Base-by-base conservation (phyloP, 2,329 filamentous ascomycete genomes). In the Aspergillus quadrilineatus region DNA sequence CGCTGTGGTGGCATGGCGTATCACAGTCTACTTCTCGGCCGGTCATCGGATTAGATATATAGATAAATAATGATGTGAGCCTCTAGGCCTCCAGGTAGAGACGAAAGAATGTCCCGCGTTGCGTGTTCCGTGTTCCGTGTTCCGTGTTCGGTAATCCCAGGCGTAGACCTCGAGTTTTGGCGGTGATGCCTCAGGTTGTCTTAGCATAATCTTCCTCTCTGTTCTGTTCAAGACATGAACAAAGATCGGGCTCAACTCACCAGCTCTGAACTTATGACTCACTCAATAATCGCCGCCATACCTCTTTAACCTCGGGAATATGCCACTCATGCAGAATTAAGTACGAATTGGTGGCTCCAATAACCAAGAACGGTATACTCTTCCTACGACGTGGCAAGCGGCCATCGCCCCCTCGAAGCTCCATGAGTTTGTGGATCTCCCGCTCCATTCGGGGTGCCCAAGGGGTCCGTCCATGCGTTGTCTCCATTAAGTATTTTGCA, bases 301-400 rank as follows among this genome's bases (percentile, higher is more conserved):
- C 17, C 26, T 46, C 28, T 37, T 28, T 9, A 39, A 12, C 37
- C 50, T 50, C 34, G 5, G 32, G n/a, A 26, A 22, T 22, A 47
- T 17, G 26, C n/a, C 30, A 17, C 39, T n/a, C 42, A 9, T 26
- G 42, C 22, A 17, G 17, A 29, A 45, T 34, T 41, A 52, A 51
- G n/a, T 39, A 39, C 46, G 32, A 22, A 57, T 61, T 58, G 55
- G 50, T 54, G 52, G 55, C 44, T 30, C 51, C 43, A 56, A 59
- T 62, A 53, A 57, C 56, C 56, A 55, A 56, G 39, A 54, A 50
- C 43, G 50, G 51, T 53, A 50, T 44, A 55, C 53, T 37, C 56
- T 53, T 54, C 7, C 14, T 15, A 53, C 62, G 57, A 66, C 64
- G 64, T 66, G 64, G 64, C 64, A 65, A 46, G 58, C 63, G 61